These are phyloP conservation scores for Metrosideros polymorpha DNA, from an alignment of 441 rosid genomes.

Conservation along the genomic window DNA sequence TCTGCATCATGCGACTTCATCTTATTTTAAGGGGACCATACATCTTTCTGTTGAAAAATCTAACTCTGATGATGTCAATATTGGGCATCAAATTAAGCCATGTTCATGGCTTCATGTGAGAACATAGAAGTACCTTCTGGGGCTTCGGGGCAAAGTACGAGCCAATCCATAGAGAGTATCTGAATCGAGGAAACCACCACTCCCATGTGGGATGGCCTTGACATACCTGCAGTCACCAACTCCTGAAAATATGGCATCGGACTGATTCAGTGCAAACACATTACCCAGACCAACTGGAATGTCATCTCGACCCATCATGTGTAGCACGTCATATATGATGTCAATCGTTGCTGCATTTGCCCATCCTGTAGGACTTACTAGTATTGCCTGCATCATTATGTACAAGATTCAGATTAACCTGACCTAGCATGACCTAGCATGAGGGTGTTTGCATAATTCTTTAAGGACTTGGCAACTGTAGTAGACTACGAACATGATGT, in stretches of 20 bases:
- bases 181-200: slow-evolving; percentile 78
- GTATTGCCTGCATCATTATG: slow-evolving; percentile 45
- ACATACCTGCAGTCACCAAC: slow-evolving; percentile 76
- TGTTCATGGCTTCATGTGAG: neutral
- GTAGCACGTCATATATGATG: slow-evolving; percentile 71
- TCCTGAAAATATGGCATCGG: slow-evolving; percentile 28
- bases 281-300: slow-evolving; percentile 77
- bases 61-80: neutral
- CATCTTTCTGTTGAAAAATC: neutral
- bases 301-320: slow-evolving; percentile 98
- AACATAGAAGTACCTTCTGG: slow-evolving; percentile 48
- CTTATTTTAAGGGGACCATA: neutral
- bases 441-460: neutral
- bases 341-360: slow-evolving; percentile 92
- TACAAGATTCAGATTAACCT: neutral
- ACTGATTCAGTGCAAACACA: slow-evolving; percentile 49
- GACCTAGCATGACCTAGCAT: neutral
- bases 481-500: neutral
- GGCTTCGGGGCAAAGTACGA: slow-evolving; percentile 65
- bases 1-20: rapidly evolving
- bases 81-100: neutral
- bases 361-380: slow-evolving; percentile 89
- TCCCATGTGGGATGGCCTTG: slow-evolving; percentile 69
- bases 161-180: slow-evolving; percentile 91
- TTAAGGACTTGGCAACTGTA: neutral